A percentile compares a stretch with the other conserved stretches of the same genome.
phyloP scores from a whole-genome alignment of 345 rosid genomes.

The Moricandia moricandioides region DNA sequence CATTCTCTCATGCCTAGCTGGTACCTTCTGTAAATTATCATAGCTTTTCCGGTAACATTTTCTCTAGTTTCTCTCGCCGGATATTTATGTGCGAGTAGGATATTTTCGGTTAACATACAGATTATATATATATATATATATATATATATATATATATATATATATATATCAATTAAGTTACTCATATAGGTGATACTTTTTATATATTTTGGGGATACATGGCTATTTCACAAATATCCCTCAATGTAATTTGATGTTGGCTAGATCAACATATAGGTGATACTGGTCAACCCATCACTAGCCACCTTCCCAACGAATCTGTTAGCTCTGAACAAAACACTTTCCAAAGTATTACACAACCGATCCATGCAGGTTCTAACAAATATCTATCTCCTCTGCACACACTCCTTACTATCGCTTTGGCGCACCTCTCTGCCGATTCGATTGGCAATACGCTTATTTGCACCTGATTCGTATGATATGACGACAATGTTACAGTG shows the following conservation, averaged over 20 bases:
- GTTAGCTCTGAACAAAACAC: slow-evolving; percentile 29
- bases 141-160: too few relatives aligned
- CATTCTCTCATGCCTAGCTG: background rate
- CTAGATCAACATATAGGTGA: slow-evolving; percentile 2
- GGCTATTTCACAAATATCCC: background rate
- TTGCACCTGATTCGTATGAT: slow-evolving; percentile 20
- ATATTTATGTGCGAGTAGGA: background rate
- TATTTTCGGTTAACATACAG: background rate
- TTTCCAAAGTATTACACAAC: slow-evolving; percentile 17
- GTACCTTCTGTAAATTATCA: background rate
- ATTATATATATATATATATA: background rate
- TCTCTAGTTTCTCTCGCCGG: background rate
- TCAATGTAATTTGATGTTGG: background rate
- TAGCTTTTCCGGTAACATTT: background rate
- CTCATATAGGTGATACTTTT: background rate
- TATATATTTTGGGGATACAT: background rate
- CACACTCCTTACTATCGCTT: slow-evolving; percentile 43
- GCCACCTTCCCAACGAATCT: slow-evolving; percentile 25
- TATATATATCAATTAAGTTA: background rate
- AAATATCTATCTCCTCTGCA: slow-evolving; percentile 53
- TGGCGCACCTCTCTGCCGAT: slow-evolving; percentile 40
- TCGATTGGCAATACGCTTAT: slow-evolving; percentile 26
- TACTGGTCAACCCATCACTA: background rate
- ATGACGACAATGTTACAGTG: background rate
- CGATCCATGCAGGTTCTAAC: slow-evolving; percentile 48